Evolutionary conservation across 306 rosid species (phyloP), one percentile per base, ranked within the genome.

Genomic region (Cicer pinnatifidum): DNA sequence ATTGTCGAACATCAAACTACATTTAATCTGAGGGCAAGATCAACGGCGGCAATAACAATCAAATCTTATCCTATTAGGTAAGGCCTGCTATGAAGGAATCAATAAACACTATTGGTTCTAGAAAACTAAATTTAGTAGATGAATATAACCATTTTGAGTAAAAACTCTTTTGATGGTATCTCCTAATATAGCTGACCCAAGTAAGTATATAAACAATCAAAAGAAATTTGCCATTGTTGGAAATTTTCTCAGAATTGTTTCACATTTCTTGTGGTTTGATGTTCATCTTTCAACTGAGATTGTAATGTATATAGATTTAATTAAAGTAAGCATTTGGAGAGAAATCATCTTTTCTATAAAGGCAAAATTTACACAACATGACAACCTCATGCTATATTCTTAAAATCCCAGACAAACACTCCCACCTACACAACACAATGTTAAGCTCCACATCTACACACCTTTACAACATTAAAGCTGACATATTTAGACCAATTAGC

Each of bases 21-120:
- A 11, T 17, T 45, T 20, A 23, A 9, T 67, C 37, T 40, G 33
- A 35, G 19, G 50, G 52, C 40, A 73, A 48, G 43, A 78, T 77
- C 53, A 44, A 45, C 17, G 13, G 48, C 11, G 8, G 7, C 39
- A 48, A 58, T 23, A 48, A 73, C 50, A 38, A 80, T 48, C 70
- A 73, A 67, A 45, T 67, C 46, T 57, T n/a, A 39, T 72, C 54
- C 68, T 43, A 11, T 60, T 60, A 47, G n/a, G 45, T 35, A 39
- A 4, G 51, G 20, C 10, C 52, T 12, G 17, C 69, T 16, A 16
- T 40, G 69, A 40, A 63, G 40, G 69, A 37, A 63, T 40, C 69
- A 40, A 63, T 40, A 1, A 10, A 53, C 11, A 33, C 47, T 8
- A 1, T 5, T 41, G 66, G 59, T 39, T 63, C 28, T 17, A 38